phyloP scores from a whole-genome alignment of 2,329 filamentous ascomycete species.

The Alternaria sp. region DNA sequence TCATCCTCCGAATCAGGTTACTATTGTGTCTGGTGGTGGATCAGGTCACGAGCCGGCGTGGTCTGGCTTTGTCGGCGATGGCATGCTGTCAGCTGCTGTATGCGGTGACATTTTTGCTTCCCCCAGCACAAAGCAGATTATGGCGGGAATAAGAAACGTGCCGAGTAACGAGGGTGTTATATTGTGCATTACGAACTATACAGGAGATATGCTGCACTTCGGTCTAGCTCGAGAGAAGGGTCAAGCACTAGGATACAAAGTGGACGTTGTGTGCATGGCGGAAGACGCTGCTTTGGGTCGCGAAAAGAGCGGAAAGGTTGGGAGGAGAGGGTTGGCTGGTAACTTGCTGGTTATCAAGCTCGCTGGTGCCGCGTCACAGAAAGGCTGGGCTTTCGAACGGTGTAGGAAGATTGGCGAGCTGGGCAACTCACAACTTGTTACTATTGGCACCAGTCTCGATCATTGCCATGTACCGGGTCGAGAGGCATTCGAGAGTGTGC shows the following conservation, averaged over 20 bases:
- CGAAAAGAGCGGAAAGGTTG: slow-evolving; percentile 59
- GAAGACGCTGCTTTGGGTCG: slow-evolving; percentile 60
- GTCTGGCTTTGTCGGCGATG: slow-evolving; percentile 60
- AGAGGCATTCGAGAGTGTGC: slow-evolving; percentile 60
- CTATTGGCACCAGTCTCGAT: slow-evolving; percentile 61
- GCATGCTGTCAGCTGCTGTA: slow-evolving; percentile 59
- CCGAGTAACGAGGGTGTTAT: slow-evolving; percentile 58
- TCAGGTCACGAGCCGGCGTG: slow-evolving; percentile 61
- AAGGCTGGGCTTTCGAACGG: slow-evolving; percentile 56
- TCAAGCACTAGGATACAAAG: slow-evolving; percentile 55
- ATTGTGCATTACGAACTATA: slow-evolving; percentile 61
- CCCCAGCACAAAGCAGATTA: slow-evolving; percentile 59
- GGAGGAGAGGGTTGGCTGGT: slow-evolving; percentile 60
- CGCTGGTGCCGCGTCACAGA: slow-evolving; percentile 57
- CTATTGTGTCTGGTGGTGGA: slow-evolving; percentile 59
- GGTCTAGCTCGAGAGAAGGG: slow-evolving; percentile 60
- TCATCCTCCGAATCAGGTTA: slow-evolving; percentile 56
- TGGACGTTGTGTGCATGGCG: slow-evolving; percentile 59
- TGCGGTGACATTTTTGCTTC: slow-evolving; percentile 61
- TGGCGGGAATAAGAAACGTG: slow-evolving; percentile 58
- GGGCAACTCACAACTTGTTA: slow-evolving; percentile 58
- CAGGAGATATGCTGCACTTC: slow-evolving; percentile 61
- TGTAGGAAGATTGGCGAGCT: slow-evolving; percentile 57
- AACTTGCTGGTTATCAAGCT: slow-evolving; percentile 61
- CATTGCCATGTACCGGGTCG: slow-evolving; percentile 63